Conservation (phyloP, 345 rosid genomes). For the Rubroshorea leprosula region DNA sequence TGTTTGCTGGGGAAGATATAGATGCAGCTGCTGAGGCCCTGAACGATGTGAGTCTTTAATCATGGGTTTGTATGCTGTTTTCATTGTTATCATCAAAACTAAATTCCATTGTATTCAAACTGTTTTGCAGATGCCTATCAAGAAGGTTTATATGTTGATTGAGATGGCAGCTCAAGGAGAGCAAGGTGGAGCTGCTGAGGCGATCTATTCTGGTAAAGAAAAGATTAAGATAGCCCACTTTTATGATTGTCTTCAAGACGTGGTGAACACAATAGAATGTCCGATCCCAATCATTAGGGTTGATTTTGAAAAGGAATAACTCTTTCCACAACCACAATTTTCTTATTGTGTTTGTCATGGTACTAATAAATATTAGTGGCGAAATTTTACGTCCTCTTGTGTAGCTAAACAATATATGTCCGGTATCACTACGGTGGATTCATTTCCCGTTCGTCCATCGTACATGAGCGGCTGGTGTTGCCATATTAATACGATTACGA, state of each 20-base stretch:
- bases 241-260: conserved; percentile 73
- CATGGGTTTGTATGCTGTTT: background rate
- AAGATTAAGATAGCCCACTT: conserved; percentile 72
- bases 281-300: conserved; percentile 33
- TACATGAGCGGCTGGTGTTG: too few species aligned
- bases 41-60: conserved; percentile 54
- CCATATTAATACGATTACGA: too few species aligned
- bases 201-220: conserved; percentile 58
- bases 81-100: background rate
- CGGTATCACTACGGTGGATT: too few species aligned
- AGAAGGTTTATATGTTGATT: conserved; percentile 78
- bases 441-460: too few species aligned
- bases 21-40: conserved; percentile 75
- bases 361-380: too few species aligned
- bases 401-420: too few species aligned
- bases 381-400: too few species aligned
- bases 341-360: too few species aligned
- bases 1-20: conserved; percentile 66
- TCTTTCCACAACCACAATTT: too few species aligned
- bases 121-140: conserved; percentile 40
- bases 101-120: background rate
- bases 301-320: too few species aligned
- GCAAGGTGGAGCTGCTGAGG: conserved; percentile 69
- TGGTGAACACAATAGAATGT: too few species aligned
- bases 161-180: conserved; percentile 99